Conservation (phyloP, 495 filamentous ascomycete genomes). For the Penicillium nucicola region DNA sequence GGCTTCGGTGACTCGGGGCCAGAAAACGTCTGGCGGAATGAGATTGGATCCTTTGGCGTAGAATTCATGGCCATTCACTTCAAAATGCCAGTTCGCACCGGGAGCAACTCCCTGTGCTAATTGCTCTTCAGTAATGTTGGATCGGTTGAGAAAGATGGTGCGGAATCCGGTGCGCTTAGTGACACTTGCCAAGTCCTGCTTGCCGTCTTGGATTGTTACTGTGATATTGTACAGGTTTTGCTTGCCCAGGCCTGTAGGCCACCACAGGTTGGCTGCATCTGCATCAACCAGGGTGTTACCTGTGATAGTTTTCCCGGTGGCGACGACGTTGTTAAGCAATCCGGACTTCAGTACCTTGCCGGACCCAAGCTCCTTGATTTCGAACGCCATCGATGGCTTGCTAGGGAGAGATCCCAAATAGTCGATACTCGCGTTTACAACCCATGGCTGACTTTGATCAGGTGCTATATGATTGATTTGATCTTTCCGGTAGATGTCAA, state of each 20-base stretch:
- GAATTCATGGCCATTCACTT: conserved; percentile 65
- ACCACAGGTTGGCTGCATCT: conserved; percentile 57
- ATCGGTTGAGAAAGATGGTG: conserved; percentile 65
- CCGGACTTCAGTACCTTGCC: conserved; percentile 47
- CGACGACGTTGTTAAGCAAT: conserved; percentile 40
- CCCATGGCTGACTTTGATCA: conserved; percentile 60
- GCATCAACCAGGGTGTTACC: conserved; percentile 45
- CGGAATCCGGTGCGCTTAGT: conserved; percentile 61
- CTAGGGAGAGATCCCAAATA: conserved; percentile 52
- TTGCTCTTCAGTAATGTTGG: conserved; percentile 56
- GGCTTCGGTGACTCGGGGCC: conserved; percentile 57
- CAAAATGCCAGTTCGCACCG: conserved; percentile 67
- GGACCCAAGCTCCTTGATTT: conserved; percentile 46
- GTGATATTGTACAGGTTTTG: conserved; percentile 60
- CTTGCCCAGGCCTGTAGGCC: conserved; percentile 56
- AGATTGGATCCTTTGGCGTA: conserved; percentile 67
- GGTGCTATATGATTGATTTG: conserved; percentile 60
- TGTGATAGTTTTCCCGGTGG: conserved; percentile 46
- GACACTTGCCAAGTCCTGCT: conserved; percentile 39
- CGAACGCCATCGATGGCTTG: conserved; percentile 47
- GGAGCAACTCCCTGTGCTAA: conserved; percentile 56
- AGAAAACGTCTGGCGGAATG: conserved; percentile 66
- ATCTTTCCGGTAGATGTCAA: conserved; percentile 60
- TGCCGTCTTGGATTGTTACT: conserved; percentile 40
- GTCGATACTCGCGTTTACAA: conserved; percentile 68